Percentiles rank a stretch among this genome's conserved stretches.
phyloP scores from a whole-genome alignment of 768 basidiomycete genomes.

The Fomitopsis pulvina region DNA sequence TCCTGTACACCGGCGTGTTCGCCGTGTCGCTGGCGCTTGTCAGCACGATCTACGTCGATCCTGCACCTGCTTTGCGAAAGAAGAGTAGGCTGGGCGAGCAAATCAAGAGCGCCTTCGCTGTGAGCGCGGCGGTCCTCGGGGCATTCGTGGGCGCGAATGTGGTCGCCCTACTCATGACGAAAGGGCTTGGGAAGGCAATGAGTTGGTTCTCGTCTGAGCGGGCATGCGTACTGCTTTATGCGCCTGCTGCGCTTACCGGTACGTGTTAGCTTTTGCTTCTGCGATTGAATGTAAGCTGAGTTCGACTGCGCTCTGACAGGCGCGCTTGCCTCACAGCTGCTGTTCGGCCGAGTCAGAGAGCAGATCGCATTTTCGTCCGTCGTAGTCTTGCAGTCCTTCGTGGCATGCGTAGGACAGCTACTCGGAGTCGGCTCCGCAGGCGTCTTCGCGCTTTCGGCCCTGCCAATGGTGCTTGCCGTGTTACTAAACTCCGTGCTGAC shows the following conservation, averaged over 20 bases:
- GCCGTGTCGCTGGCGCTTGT: slow-evolving; percentile 40
- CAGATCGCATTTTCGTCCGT: slow-evolving; percentile 53
- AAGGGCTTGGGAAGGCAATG: slow-evolving; percentile 59
- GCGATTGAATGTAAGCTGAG: background rate
- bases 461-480: slow-evolving; percentile 53
- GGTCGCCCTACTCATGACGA: slow-evolving; percentile 63
- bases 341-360: slow-evolving; percentile 50
- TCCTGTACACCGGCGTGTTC: slow-evolving; percentile 51
- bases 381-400: slow-evolving; percentile 50
- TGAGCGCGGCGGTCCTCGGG: slow-evolving; percentile 45
- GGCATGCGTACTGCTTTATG: slow-evolving; percentile 61
- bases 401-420: slow-evolving; percentile 57
- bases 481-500: slow-evolving; percentile 40
- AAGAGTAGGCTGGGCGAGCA: slow-evolving; percentile 36
- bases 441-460: slow-evolving; percentile 57
- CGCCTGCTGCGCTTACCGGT: slow-evolving; percentile 70
- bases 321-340: slow-evolving; percentile 52
- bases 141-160: slow-evolving; percentile 60
- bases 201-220: slow-evolving; percentile 82
- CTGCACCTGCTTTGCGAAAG: slow-evolving; percentile 29
- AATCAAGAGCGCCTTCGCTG: slow-evolving; percentile 39
- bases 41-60: slow-evolving; percentile 28
- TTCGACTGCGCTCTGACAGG: slow-evolving; percentile 35
- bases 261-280: slow-evolving; percentile 17
- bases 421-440: slow-evolving; percentile 71